phyloP scores from a whole-genome alignment of 331 rosid species.

The Malus hybrid region DNA sequence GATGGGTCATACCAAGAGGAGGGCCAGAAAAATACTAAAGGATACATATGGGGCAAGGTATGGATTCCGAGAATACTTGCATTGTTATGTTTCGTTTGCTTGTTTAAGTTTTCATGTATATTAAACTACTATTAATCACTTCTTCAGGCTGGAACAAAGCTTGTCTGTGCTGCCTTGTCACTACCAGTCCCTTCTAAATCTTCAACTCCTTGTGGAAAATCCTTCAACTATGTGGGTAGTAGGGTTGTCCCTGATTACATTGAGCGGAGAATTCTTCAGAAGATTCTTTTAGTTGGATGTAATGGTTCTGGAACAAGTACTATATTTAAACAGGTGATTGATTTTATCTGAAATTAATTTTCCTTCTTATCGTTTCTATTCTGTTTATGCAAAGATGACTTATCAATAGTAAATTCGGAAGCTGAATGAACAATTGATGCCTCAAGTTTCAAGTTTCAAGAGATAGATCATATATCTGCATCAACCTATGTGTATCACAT shows the following conservation, averaged over 20 bases:
- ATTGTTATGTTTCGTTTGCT: conserved; percentile 1
- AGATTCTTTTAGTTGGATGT: conserved; percentile 86
- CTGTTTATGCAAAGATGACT: conserved; percentile 8
- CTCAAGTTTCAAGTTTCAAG: not conserved
- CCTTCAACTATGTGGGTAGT: conserved; percentile 39
- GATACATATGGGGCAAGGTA: conserved; percentile 98
- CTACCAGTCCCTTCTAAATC: conserved; percentile 82
- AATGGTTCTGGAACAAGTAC: conserved; percentile 96
- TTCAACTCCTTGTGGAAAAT: conserved; percentile 52
- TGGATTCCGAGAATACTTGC: not conserved
- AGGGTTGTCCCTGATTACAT: conserved; percentile 67
- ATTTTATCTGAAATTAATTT: not conserved
- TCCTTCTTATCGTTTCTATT: not conserved
- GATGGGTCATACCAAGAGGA: conserved; percentile 99
- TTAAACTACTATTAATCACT: conserved; percentile 10
- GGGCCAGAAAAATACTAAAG: conserved; percentile 97
- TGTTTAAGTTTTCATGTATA: conserved; percentile 16
- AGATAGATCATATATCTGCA: not conserved
- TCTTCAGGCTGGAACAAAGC: conserved; percentile 89
- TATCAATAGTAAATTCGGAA: not conserved
- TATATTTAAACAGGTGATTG: conserved; percentile 88
- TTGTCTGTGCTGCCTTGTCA: conserved; percentile 83
- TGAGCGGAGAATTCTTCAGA: conserved; percentile 80
- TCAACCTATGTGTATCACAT: not conserved
- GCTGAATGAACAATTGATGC: not conserved